Evolutionary conservation across 352 stramenopile species (phyloP), one percentile per base, ranked within the genome.

Genomic region (Globisporangium mamillatum): DNA sequence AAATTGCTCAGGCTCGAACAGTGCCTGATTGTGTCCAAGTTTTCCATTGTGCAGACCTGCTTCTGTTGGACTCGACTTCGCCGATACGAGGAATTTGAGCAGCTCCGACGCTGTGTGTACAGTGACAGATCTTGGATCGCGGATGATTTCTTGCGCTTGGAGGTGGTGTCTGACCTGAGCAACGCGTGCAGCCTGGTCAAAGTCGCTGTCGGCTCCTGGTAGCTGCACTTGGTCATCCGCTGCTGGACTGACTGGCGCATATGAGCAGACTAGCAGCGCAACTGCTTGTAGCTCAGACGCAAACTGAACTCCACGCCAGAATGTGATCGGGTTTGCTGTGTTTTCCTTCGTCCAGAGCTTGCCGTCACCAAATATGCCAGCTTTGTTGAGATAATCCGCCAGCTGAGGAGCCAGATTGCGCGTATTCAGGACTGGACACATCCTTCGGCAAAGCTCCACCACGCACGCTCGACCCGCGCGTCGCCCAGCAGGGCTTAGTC

Each of bases 231-330:
- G 5, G 16, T 46, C 34, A 29, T 20, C 36, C 22, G 22, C 27
- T 18, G 63, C 12, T 10, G 68, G 68, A 53, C 62, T 59, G 1
- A 25, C 25, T 14, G 63, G 63, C 18, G 63, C 27, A n/a, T 62
- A 70, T 36, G 54, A 63, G 48, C 63, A 73, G 36, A 73, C 56
- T 6, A 63, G 46, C 48, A 70, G 29, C 36, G 68, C 63, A 6
- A 73, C 24, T 25, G 52, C 20, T 34, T 61, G 67, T n/a, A 72
- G 41, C 32, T 72, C 67, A 18, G 4, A 32, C 8, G 68, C 56
- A 4, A 16, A 16, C 24, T 66, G 27, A 10, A 73, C 32, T 20
- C 46, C 29, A 63, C 50, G 53, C 68, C 68, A 73, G 57, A 71
- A 67, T 18, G 52, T 38, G 4, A 44, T 24, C 27, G 66, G 66